Evolutionary conservation across 2,329 filamentous ascomycete species (phyloP), one percentile per base, ranked within the genome.

Genomic region (Myriosclerotinia duriaeana): DNA sequence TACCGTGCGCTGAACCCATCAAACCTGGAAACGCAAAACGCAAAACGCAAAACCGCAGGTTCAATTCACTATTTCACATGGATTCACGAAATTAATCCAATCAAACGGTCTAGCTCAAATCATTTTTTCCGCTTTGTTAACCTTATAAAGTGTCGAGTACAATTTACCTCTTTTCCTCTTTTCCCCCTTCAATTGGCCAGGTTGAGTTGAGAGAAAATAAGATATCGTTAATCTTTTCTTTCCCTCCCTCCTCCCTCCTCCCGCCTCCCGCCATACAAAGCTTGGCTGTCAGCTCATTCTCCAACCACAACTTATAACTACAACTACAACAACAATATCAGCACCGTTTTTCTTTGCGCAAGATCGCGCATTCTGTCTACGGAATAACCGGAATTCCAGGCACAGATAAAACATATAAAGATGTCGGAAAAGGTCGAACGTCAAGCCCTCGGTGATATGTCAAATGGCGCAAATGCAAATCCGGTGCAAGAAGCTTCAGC

Each of bases 391-490:
- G 4, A 12, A 26, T 36, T 38, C 20, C 12, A 34, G 4, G 30
- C 5, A 22, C 30, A 26, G 44, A 30, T 34, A 34, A 22, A 36
- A 60, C 4, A 38, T 7, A 50, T 1, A 40, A 46, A 46, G 15
- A 65, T 65, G 64, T 65, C 55, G 64, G 64, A 65, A 46, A 53
- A 53, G 26, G 55, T 65, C 40, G 55, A 60, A 46, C 52, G 22
- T 9, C 52, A n/a, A 58, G 53, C 52, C 50, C 42, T 42, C 15
- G 42, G 53, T 20, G 42, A 56, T 40, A 38, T 40, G 42, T 58
- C 53, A 17, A 65, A 65, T 59, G 42, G 22, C 38, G 46, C 42
- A 22, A 22, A 22, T 20, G 30, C 30, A 34, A 30, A 17, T 14
- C 17, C 53, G n/a, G 46, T 46, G 5, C 42, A 61, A 12, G 15